Percentiles rank a stretch among this genome's conserved stretches.
Evolutionary conservation across 2,329 filamentous ascomycete species (phyloP).

Genomic region (Talaromyces verruculosus): DNA sequence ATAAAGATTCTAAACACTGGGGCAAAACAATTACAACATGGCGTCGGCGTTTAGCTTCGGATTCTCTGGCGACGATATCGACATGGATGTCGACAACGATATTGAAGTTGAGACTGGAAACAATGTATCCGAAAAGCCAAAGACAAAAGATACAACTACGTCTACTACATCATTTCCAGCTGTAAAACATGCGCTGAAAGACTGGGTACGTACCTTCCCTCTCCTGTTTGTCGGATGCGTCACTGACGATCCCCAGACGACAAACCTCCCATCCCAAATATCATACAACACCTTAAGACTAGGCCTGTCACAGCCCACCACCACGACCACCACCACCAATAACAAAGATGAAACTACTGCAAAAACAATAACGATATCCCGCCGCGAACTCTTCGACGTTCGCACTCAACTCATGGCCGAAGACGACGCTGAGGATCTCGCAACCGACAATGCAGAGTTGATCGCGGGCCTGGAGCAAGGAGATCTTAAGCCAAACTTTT

Average conservation of each 20-base stretch:
- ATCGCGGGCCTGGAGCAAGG: constrained; percentile 53
- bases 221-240: not conserved
- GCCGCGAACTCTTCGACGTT: constrained; percentile 64
- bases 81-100: constrained; percentile 40
- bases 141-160: not conserved
- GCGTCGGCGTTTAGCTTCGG: constrained; percentile 55
- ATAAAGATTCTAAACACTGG: no score
- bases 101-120: not conserved
- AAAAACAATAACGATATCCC: constrained; percentile 42
- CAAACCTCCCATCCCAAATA: constrained; percentile 58
- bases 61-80: constrained; percentile 61
- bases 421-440: constrained; percentile 37
- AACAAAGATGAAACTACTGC: not conserved
- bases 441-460: constrained; percentile 32
- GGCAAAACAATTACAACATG: constrained; percentile 23
- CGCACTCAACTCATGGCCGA: constrained; percentile 65
- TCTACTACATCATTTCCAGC: constrained; percentile 8
- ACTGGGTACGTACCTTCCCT: constrained; percentile 12
- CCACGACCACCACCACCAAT: no score
- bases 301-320: not conserved
- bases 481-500: constrained; percentile 61
- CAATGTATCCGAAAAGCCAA: constrained; percentile 56
- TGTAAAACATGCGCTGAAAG: constrained; percentile 19
- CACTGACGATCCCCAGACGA: constrained; percentile 43
- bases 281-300: constrained; percentile 54